Base-by-base conservation (phyloP, 306 rosid species). In the Acacia acuminata region DNA sequence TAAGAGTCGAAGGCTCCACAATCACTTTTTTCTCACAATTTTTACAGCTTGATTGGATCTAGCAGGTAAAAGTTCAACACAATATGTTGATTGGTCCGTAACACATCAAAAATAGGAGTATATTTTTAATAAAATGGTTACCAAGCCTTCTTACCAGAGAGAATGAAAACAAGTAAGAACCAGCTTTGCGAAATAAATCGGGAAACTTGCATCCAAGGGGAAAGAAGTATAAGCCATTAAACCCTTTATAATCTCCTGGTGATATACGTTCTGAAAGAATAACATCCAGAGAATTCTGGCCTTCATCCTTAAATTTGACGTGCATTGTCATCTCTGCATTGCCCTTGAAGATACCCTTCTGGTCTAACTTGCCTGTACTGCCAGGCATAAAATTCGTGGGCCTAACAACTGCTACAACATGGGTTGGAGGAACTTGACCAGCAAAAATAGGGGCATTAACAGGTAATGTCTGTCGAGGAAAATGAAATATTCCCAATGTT, bases 151-250 rank as follows among this genome's bases (percentile, higher is more conserved):
- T 87, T 77, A 87, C 90, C 66, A 85, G 78, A 68, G 85, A 77
- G 76, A 89, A 89, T 55, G 89, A 55, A 77, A 89, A 89, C 11
- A 64, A 38, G 64, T 80, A 87, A 30, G 42, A n/a, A 27, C 70
- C 70, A 30, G 42, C 70, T 64, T 64, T 64, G 42, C 30, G 40
- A 64, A 64, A 64, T 64, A 64, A 64, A 64, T 64, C 42, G 2
- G 70, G 70, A 2, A 64, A 30, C 70, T 64, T 30, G 42, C 42
- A 30, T 30, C 70, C 70, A 27, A 64, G 42, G 38, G 70, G 70
- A 13, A 64, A 64, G 19, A 64, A 27, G n/a, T 64, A 64, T 30
- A 64, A 64, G 38, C 70, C 70, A 64, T 15, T 30, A 64, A 64
- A 8, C 38, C 70, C 42, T 64, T 58, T 64, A 64, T 15, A 15